Evolutionary conservation across 176 grass and related monocot genomes (phyloP).

Genomic region (Carex myosuroides): DNA sequence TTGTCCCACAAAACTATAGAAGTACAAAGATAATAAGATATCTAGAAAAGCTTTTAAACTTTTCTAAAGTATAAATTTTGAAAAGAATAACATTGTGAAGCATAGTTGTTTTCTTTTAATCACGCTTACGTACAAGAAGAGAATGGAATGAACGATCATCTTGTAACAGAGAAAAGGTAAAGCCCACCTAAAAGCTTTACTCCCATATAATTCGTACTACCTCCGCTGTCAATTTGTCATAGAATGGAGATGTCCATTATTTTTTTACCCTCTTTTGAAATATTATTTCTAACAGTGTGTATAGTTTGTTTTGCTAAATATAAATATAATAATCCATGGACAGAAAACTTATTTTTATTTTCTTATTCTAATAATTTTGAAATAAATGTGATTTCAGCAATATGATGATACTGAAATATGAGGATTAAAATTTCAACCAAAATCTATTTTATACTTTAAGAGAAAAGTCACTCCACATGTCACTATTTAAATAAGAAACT

Average conservation of each 20-base stretch:
- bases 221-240: not conserved
- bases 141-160: not conserved
- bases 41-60: not conserved
- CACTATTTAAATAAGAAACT: not conserved
- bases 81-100: not conserved
- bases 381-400: not conserved
- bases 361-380: not conserved
- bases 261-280: not conserved
- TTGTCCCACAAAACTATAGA: not conserved
- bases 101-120: not conserved
- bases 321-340: not conserved
- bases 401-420: not conserved
- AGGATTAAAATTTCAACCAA: not conserved
- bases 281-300: not conserved
- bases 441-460: not conserved
- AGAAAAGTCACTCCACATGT: not conserved
- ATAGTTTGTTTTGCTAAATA: not conserved
- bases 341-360: too few relatives aligned
- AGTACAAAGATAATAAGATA: too few relatives aligned
- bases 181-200: not conserved
- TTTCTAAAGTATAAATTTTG: constrained; percentile 7
- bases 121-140: not conserved
- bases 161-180: not conserved
- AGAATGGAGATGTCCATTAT: not conserved
- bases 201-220: not conserved